Evolutionary conservation across 2,329 filamentous ascomycete species (phyloP).

Genomic region (Trichoderma sp.): DNA sequence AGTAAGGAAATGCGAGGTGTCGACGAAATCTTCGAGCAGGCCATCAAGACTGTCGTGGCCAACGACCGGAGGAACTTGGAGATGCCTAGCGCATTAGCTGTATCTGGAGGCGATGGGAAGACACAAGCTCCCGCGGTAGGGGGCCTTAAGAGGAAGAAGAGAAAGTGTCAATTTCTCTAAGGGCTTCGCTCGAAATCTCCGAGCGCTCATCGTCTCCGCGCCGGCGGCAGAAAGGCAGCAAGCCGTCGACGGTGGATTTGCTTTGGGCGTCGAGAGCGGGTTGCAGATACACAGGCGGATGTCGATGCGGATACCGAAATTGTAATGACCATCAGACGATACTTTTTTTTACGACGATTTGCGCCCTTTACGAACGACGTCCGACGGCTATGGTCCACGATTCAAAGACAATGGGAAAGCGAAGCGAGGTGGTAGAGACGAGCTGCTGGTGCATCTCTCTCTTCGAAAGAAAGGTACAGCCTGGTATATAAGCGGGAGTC

Average conservation of each 20-base stretch:
- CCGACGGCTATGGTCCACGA: slow-evolving; percentile 17
- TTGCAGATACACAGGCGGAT: neutral
- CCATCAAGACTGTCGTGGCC: slow-evolving; percentile 84
- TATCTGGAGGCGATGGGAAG: slow-evolving; percentile 38
- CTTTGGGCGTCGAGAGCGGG: neutral
- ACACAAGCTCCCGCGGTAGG: slow-evolving; percentile 43
- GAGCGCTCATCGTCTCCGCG: slow-evolving; percentile 4
- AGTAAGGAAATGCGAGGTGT: slow-evolving; percentile 97
- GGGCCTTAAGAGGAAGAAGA: slow-evolving; percentile 73
- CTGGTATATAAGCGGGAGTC: slow-evolving; percentile 21
- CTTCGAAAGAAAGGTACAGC: slow-evolving; percentile 11
- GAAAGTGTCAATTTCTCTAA: slow-evolving; percentile 77
- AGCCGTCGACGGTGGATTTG: neutral
- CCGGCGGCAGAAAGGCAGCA: slow-evolving; percentile 3
- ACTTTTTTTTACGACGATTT: slow-evolving; percentile 35
- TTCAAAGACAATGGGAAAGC: slow-evolving; percentile 16
- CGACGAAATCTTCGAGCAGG: slow-evolving; percentile 91
- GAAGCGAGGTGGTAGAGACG: slow-evolving; percentile 7
- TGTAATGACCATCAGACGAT: slow-evolving; percentile 43
- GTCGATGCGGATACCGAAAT: slow-evolving; percentile 29
- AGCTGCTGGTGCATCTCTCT: slow-evolving; percentile 22
- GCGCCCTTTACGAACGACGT: slow-evolving; percentile 28
- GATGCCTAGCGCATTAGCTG: slow-evolving; percentile 41
- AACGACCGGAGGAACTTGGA: slow-evolving; percentile 68
- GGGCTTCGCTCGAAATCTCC: slow-evolving; percentile 21